Evolutionary conservation across 345 rosid species (phyloP), one percentile per base, ranked within the genome.

Genomic region (Eucalyptus regnans): DNA sequence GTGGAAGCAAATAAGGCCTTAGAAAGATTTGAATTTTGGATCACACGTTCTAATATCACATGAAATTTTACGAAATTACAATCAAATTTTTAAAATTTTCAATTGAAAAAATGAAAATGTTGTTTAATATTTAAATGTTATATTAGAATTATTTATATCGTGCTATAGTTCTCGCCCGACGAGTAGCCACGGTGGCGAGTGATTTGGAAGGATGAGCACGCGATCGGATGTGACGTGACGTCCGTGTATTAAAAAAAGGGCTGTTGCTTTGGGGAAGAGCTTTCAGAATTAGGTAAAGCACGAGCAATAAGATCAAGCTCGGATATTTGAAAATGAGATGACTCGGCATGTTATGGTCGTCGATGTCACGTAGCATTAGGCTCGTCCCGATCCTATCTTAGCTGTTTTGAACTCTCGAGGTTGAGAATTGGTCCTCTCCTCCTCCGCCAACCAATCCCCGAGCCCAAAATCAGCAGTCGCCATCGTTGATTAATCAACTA

Each of bases 51-150:
- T 56, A 22, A 25, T 56, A 56, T 23, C 29, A 56, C 1, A 1
- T 1, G 29, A 23, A 23, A 56, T 9, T 56, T 56, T 9, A 2
- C 1, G 6, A 10, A 10, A 56, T 56, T 9, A 23, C 5, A 12
- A 56, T 22, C 0, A 9, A 23, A 6, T 56, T 23, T 22, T 2
- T 4, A 22, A 9, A 56, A 56, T 23, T 1, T 23, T 2, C 4
- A 52, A 18, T 17, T 17, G 18, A 18, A 51, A 17, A 52, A 20
- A 52, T 17, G 58, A 7, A 20, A 17, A 52, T 7, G 9, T 52
- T 1, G 22, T 17, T 17, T 17, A 7, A 52, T 8, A 52, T 7
- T 52, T 52, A 52, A 52, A 3, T 18, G 23, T 52, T 18, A 6
- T 52, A 52, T 52, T 20, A 18, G 7, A 5, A 9, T 7, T 27